Evolutionary conservation across 1,284 basidiomycete species (phyloP).

Genomic region (Marasmius oreades): DNA sequence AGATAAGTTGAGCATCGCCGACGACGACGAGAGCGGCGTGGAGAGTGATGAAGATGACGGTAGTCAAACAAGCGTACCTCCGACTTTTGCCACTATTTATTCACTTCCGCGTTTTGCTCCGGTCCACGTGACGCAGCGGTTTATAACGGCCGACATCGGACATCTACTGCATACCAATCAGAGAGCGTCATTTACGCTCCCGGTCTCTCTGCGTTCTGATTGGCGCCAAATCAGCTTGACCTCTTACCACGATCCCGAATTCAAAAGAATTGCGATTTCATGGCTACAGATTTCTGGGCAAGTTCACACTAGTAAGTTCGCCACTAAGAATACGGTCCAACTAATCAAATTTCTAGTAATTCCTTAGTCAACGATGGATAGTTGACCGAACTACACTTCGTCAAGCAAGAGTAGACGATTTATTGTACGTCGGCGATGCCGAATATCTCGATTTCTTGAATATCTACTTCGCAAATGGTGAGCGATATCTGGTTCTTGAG

Average conservation of each 20-base stretch:
- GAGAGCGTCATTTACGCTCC: too few relatives aligned
- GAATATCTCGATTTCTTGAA: constrained; percentile 75
- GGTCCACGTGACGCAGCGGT: constrained; percentile 40
- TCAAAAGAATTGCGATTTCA: too few relatives aligned
- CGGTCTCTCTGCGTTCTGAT: too few relatives aligned
- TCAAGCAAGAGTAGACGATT: constrained; percentile 72
- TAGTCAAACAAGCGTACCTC: constrained; percentile 10
- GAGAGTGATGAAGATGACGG: constrained; percentile 20
- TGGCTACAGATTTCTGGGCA: constrained; percentile 77
- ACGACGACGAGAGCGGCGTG: constrained; percentile 18
- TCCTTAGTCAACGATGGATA: constrained; percentile 79
- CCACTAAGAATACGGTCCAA: not conserved
- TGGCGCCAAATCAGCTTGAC: too few relatives aligned
- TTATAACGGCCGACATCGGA: not conserved
- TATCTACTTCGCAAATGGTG: constrained; percentile 85
- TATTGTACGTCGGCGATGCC: constrained; percentile 71
- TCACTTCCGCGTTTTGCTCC: too few relatives aligned
- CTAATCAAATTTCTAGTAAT: constrained; percentile 15
- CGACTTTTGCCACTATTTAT: constrained; percentile 29
- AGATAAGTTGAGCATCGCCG: constrained; percentile 68
- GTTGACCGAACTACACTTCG: constrained; percentile 75
- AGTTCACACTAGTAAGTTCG: constrained; percentile 66
- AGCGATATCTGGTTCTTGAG: constrained; percentile 15
- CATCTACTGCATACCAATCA: too few relatives aligned
- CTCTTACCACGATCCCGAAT: not conserved